These are phyloP conservation scores for Aspergillus fischeri DNA, from an alignment of 2,329 filamentous ascomycete genomes.

Conservation along the genomic window DNA sequence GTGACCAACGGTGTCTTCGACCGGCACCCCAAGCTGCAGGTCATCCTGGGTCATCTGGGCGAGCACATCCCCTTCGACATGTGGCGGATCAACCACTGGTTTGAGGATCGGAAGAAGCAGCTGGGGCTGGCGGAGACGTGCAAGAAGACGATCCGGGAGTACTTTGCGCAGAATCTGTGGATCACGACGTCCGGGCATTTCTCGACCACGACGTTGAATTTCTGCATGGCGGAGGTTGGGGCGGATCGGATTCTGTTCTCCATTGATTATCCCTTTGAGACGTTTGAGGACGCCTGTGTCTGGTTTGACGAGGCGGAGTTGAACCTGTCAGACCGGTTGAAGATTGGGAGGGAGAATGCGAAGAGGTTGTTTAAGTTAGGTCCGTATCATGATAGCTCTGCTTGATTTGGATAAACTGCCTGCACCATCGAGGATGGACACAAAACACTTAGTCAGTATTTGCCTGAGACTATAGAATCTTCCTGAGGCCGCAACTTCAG, in stretches of 20 bases:
- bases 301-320: conserved; percentile 43
- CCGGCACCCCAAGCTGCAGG: conserved; percentile 43
- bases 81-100: conserved; percentile 45
- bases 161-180: conserved; percentile 41
- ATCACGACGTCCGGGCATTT: conserved; percentile 42
- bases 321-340: conserved; percentile 33
- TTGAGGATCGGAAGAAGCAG: conserved; percentile 37
- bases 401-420: conserved; percentile 7
- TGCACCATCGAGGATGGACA: background rate
- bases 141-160: conserved; percentile 44
- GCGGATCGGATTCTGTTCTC: conserved; percentile 40
- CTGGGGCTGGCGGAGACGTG: conserved; percentile 36
- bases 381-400: conserved; percentile 29
- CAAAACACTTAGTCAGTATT: too few relatives aligned
- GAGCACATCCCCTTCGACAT: conserved; percentile 51
- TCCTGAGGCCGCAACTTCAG: too few relatives aligned
- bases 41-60: conserved; percentile 48
- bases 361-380: conserved; percentile 40
- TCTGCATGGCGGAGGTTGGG: conserved; percentile 38
- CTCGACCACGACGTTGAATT: conserved; percentile 37
- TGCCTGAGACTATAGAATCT: too few relatives aligned
- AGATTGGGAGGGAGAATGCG: conserved; percentile 47
- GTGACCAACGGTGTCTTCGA: conserved; percentile 51
- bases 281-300: conserved; percentile 39
- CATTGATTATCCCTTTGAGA: conserved; percentile 41